Conservation (phyloP, 768 basidiomycete genomes). For the Sutorius australiensis region DNA sequence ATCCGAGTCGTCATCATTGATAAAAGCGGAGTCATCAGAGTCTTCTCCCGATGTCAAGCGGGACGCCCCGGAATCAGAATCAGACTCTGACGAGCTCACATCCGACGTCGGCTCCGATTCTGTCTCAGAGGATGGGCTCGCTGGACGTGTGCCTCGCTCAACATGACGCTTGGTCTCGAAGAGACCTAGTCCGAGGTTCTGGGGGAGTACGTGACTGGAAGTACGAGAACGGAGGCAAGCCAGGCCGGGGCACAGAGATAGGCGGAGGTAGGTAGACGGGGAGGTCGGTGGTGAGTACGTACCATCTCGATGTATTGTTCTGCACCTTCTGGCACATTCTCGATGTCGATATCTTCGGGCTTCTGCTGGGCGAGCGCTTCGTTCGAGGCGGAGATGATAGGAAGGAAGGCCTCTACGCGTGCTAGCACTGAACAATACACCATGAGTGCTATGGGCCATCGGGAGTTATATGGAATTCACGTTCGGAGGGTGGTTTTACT, state of each 20-base stretch:
- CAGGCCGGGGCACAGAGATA: background rate
- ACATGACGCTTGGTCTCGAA: slow-evolving; percentile 41
- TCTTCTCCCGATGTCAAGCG: slow-evolving; percentile 11
- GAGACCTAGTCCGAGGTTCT: slow-evolving; percentile 66
- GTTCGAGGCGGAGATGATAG: slow-evolving; percentile 64
- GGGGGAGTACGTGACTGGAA: background rate
- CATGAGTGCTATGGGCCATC: background rate
- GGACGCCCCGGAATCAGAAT: slow-evolving; percentile 11
- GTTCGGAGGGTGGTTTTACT: slow-evolving; percentile 44
- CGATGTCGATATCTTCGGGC: slow-evolving; percentile 65
- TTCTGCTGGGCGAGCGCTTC: slow-evolving; percentile 45
- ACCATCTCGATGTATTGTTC: slow-evolving; percentile 68
- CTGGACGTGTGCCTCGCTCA: slow-evolving; percentile 8
- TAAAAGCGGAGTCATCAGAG: slow-evolving; percentile 4
- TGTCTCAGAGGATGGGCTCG: slow-evolving; percentile 12
- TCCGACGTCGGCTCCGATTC: slow-evolving; percentile 5
- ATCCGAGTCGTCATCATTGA: slow-evolving; percentile 10
- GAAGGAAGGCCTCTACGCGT: slow-evolving; percentile 65
- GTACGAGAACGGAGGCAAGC: background rate
- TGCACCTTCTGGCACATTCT: slow-evolving; percentile 49
- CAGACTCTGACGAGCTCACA: slow-evolving; percentile 9
- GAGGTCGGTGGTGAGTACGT: slow-evolving; percentile 4
- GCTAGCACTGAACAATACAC: slow-evolving; percentile 47
- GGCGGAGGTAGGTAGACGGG: background rate
- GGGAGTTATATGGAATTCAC: slow-evolving; percentile 34